Base-by-base conservation (phyloP, 441 rosid species). In the Francoa sonchifolia region DNA sequence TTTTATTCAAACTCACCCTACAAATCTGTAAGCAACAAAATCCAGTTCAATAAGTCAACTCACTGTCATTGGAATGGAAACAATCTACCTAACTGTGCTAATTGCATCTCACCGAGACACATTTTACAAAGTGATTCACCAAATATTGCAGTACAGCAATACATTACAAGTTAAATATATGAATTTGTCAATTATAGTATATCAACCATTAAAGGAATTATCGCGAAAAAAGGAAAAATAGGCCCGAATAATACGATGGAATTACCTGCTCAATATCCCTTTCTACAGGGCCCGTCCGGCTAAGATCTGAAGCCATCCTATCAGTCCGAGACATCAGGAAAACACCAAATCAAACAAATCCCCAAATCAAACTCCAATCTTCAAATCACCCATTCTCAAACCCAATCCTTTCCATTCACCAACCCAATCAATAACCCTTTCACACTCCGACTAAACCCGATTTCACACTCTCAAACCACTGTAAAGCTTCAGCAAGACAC, bases 241-340 rank as follows among this genome's bases (percentile, higher is more conserved):
- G 23, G 17, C n/a, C n/a, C n/a, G n/a, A n/a, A n/a, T n/a, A n/a
- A n/a, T n/a, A n/a, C n/a, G n/a, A n/a, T n/a, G n/a, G n/a, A n/a
- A 61, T 48, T 53, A 89, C 95, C 97, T 77, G 94, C 62, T 89
- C 95, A 42, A 73, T 59, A 68, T 88, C 95, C 41, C 97, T 73
- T 67, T 84, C 96, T 6, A 82, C 79, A 3, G 85, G 65, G 38
- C 76, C 95, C 3, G 71, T 67, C 65, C 85, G 69, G 55, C 75
- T 66, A 64, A 81, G 88, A 81, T 76, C 90, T 68, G 82, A 72
- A 36, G 94, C 77, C 94, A 89, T 79, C 66, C 81, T 71, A 54
- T 66, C 87, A 47, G 71, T 64, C 58, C 82, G 52, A 40, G 67
- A 74, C 73, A 77, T 71, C 46, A 52, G 18, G 26, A 1, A 22